Base-by-base conservation (phyloP, 202 grass and related monocot species). In the Alloteropsis angusta region DNA sequence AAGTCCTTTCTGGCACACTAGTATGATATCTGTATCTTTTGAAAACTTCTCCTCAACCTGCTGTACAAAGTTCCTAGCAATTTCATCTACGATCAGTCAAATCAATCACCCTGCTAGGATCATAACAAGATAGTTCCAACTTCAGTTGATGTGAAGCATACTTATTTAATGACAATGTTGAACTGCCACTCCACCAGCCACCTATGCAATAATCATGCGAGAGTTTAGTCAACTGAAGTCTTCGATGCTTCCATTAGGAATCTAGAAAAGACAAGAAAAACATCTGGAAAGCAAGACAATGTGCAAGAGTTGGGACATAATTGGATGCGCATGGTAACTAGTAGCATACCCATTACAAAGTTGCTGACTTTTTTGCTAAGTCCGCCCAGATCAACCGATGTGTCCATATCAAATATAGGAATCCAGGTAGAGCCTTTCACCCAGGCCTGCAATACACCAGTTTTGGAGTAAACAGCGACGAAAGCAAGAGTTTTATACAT, bases 111-210 rank as follows among this genome's bases (percentile, higher is more conserved):
- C 39, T 75, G 3, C 18, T 57, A 75, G 32, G 49, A 68, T n/a
- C 17, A 76, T 50, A 82, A 77, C 17, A 77, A 35, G 53, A 36
- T 30, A 78, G 13, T 16, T 56, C 39, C 55, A 42, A 82, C 19
- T 77, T 38, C 64, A 61, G 25, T 36, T 85, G 46, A 80, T 60
- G 10, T 75, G 54, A 63, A 63, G 38, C 83, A 67, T 95, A 98
- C 96, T 87, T 95, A 52, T 95, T 91, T 44, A 87, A 84, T 68
- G 85, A 71, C 69, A 98, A 74, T 74, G 81, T 95, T 58, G 92
- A 85, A 76, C 68, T 92, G 83, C 96, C 92, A 95, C 96, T 98
- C 96, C 96, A 98, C 96, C 92, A 98, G 75, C 96, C 96, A 85
- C 96, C 96, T 98, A 70, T 59, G 58, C 9, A 85, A 75, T 32